Evolutionary conservation across 2,329 filamentous ascomycete genomes (phyloP), one percentile per base, ranked within the genome.

Genomic region (Knoxdaviesia capensis): DNA sequence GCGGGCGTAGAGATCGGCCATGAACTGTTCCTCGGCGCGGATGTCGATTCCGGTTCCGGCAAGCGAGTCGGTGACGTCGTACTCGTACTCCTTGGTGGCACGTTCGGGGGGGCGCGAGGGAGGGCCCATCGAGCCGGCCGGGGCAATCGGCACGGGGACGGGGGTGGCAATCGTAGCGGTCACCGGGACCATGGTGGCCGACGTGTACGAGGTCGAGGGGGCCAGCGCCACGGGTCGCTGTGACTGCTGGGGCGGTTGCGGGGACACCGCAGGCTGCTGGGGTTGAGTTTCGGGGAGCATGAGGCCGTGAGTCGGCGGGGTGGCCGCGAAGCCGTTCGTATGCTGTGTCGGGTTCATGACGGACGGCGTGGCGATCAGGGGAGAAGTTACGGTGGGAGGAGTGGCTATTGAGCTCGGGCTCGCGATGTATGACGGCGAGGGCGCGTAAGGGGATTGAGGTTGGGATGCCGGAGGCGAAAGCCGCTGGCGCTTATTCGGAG

Each of bases 41-140:
- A 94, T 60, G 61, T 94, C 83, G 48, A 94, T 85, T 40, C 85
- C 86, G 10, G 85, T 88, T 11, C 81, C 83, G 11, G 79, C 78
- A 43, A 94, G 60, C 41, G 86, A 81, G 60, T 94, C 87, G 48
- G 80, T 83, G 38, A 87, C 70, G 52, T 93, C 84, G 51, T 87
- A 75, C 44, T 72, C 63, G 43, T 67, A 65, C 43, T 69, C 68
- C 48, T 76, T 84, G 8, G 70, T 67, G 37, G 74, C 70, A 48
- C 67, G 66, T 44, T 80, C 79, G 11, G 66, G 65, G 44, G 66
- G 74, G 52, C 71, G 74, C 51, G 69, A 76, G 51, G 70, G 74
- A 46, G 63, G 73, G 0, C 68, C 69, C 71, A 73, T 77, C 38
- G 55, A 51, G 44, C 58, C 63, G 7, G 51, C 49, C 32, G 51